Conservation (phyloP, 1,284 basidiomycete genomes). For the Paramarasmius palmivorus region DNA sequence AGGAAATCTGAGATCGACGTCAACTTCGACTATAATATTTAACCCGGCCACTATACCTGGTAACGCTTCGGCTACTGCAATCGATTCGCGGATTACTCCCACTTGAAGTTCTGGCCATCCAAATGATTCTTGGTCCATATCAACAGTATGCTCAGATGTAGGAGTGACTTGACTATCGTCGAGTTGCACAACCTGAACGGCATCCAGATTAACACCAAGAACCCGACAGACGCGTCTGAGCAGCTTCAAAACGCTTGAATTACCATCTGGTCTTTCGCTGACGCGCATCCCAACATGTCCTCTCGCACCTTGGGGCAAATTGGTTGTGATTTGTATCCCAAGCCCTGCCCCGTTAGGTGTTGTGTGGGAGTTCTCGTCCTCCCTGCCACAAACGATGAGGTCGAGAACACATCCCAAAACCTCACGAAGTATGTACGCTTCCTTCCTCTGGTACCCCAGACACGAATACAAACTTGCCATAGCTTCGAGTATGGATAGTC, state of each 20-base stretch:
- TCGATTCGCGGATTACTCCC: conserved; percentile 87
- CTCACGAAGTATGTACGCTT: conserved; percentile 83
- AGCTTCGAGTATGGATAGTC: conserved; percentile 68
- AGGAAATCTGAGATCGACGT: conserved; percentile 57
- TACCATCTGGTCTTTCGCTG: conserved; percentile 75
- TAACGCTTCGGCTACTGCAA: conserved; percentile 88
- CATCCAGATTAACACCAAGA: conserved; percentile 77
- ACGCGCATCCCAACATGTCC: conserved; percentile 68
- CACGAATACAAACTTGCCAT: conserved; percentile 76
- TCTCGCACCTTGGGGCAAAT: conserved; percentile 32
- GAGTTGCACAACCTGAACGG: conserved; percentile 51
- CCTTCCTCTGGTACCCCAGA: conserved; percentile 82
- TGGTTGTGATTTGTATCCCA: conserved; percentile 32
- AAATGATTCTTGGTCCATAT: conserved; percentile 50
- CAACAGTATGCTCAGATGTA: conserved; percentile 38
- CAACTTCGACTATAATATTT: conserved; percentile 8
- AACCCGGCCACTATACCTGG: conserved; percentile 84
- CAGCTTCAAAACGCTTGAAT: conserved; percentile 73
- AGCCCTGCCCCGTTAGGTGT: conserved; percentile 44
- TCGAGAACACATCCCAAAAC: conserved; percentile 79
- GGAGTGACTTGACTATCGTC: conserved; percentile 22
- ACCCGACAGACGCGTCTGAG: conserved; percentile 74
- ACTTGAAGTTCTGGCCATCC: conserved; percentile 96
- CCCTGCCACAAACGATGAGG: conserved; percentile 76
- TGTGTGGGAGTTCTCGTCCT: conserved; percentile 54